A percentile compares a stretch with the other conserved stretches of the same genome.
phyloP scores from a whole-genome alignment of 106 monocot species.

The Dendrobium nobile region DNA sequence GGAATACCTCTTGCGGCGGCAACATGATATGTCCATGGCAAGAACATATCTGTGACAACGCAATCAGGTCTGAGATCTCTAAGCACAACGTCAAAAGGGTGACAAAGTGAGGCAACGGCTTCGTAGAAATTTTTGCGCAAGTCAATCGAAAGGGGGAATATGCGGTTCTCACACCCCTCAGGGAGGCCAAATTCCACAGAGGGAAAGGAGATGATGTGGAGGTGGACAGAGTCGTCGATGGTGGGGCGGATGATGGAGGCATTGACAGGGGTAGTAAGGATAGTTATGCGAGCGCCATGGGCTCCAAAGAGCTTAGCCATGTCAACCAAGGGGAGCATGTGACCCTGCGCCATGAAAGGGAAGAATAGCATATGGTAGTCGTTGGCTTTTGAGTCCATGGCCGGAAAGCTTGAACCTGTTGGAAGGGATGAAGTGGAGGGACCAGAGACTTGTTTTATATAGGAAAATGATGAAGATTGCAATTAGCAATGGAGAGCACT shows the following conservation, averaged over 20 bases:
- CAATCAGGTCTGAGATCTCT: constrained; percentile 18
- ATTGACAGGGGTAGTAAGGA: constrained; percentile 42
- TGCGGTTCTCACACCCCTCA: constrained; percentile 17
- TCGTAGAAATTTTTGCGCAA: background rate
- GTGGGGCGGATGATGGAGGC: constrained; percentile 15
- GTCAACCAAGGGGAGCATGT: constrained; percentile 40
- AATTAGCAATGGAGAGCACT: no score
- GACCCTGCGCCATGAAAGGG: constrained; percentile 40
- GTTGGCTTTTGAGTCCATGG: no score
- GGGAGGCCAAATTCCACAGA: constrained; percentile 10
- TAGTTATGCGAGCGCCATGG: constrained; percentile 22
- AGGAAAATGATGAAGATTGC: no score
- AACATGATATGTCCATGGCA: constrained; percentile 30
- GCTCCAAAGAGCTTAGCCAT: constrained; percentile 31
- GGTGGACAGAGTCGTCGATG: constrained; percentile 7
- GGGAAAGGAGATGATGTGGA: constrained; percentile 36
- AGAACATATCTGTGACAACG: constrained; percentile 25
- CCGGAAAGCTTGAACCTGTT: no score
- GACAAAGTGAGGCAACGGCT: constrained; percentile 2
- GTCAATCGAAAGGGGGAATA: background rate
- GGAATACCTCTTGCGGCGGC: constrained; percentile 23
- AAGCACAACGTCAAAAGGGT: constrained; percentile 12
- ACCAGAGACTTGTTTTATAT: no score
- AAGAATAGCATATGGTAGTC: constrained; percentile 38
- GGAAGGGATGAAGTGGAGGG: no score